Base-by-base conservation (phyloP, 805 yeast genomes). In the Pichia cephalocereana region DNA sequence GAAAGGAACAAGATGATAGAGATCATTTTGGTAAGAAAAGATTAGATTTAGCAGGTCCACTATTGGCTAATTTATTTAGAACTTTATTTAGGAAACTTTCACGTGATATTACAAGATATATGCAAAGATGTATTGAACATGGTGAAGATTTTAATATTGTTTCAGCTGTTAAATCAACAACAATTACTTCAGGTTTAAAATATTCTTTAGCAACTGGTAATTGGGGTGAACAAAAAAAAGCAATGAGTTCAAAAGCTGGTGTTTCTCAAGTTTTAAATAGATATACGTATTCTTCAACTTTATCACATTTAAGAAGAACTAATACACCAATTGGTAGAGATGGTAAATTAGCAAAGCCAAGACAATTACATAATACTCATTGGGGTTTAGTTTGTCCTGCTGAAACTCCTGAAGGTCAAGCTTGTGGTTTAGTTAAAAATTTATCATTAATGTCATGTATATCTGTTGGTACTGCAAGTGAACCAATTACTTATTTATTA, bases 381-480 rank as follows among this genome's bases (percentile, higher is more conserved):
- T 93, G 99, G 99, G 99, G 99, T 62, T 77, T 93, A 60, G 98
- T 93, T 41, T 93, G 99, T 71, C 99, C 99, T 46, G 99, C 99
- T 26, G 99, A 93, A 70, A 93, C 99, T 17, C 99, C 99, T 4
- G 99, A 93, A 74, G 99, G 99, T 63, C 99, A 93, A 72, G 99
- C 99, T 36, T 93, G 99, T 85, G 99, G 99, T 63, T 76, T 93
- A 68, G 99, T 93, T 47, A 93, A 93, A 74, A 93, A 93, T 69
- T 74, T 93, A 65, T 90, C 98, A 1, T 72, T 93, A 57, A 90
- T 93, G 98, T 81, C 98, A 1, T 89, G 97, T 74, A 89, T 93
- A 46, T 91, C 99, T 28, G 99, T 93, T 54, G 99, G 99, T 66
- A 79, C 96, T 8, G 87, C 95, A n/a, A 87, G 96, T 39, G 95